Percentiles rank a stretch among this genome's conserved stretches.
phyloP scores from a whole-genome alignment of 257 asterid genomes.

The Haberlea rhodopensis region DNA sequence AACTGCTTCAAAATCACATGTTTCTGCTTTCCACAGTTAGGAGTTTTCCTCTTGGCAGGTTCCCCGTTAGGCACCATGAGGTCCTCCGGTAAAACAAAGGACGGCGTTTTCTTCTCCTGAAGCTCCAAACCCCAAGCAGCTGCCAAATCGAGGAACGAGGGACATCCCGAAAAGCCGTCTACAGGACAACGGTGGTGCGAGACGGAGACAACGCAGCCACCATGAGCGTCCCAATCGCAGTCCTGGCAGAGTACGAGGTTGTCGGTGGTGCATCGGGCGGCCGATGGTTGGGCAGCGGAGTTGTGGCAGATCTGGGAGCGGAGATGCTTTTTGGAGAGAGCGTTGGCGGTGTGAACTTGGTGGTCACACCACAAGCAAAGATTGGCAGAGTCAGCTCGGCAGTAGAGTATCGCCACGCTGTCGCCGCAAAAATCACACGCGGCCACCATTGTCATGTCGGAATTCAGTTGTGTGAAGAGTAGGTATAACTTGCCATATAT shows the following conservation, averaged over 20 bases:
- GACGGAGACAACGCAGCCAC: constrained; percentile 48
- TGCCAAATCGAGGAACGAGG: constrained; percentile 63
- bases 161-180: constrained; percentile 72
- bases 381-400: constrained; percentile 91
- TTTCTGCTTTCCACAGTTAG: constrained; percentile 76
- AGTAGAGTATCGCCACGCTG: constrained; percentile 63
- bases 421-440: constrained; percentile 75
- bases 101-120: constrained; percentile 33
- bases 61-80: constrained; percentile 68
- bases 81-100: constrained; percentile 45
- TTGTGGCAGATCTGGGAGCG: constrained; percentile 98
- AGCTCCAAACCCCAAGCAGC: constrained; percentile 79
- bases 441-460: no score
- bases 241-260: constrained; percentile 82
- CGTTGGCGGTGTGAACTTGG: constrained; percentile 92
- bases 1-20: constrained; percentile 72
- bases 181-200: constrained; percentile 67
- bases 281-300: constrained; percentile 74
- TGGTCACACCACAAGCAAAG: constrained; percentile 84
- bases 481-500: no score
- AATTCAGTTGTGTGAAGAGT: no score
- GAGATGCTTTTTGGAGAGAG: constrained; percentile 74
- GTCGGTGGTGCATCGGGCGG: constrained; percentile 77
- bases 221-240: constrained; percentile 93
- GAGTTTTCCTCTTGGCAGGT: constrained; percentile 41